Evolutionary conservation across 345 rosid species (phyloP).

Genomic region (Hibiscus tridactylites): DNA sequence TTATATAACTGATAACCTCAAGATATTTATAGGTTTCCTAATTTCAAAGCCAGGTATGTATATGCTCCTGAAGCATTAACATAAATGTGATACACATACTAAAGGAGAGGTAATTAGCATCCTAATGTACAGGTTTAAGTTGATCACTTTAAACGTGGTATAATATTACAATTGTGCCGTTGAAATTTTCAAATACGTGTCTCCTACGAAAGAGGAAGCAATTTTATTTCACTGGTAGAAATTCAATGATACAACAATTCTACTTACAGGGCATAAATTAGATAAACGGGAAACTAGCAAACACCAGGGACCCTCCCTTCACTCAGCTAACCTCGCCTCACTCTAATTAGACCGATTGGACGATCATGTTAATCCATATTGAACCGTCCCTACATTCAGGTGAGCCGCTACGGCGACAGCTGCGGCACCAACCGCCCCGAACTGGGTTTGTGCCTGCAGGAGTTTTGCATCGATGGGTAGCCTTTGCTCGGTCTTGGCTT

Average conservation of each 20-base stretch:
- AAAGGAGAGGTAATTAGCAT: no score
- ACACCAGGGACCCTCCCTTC: neutral
- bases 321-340: neutral
- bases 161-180: no score
- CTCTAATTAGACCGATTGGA: neutral
- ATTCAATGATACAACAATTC: neutral
- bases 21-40: no score
- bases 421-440: constrained; percentile 63
- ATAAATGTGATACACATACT: no score
- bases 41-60: no score
- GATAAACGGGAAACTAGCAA: neutral
- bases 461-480: constrained; percentile 74
- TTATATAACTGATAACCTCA: no score
- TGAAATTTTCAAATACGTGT: no score
- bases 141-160: no score
- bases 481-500: constrained; percentile 44
- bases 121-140: no score
- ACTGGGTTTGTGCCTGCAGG: constrained; percentile 83
- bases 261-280: neutral
- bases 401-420: constrained; percentile 82
- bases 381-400: constrained; percentile 47
- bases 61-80: no score
- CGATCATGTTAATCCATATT: constrained; percentile 36
- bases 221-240: neutral
- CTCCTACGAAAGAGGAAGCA: neutral